Conservation (phyloP, 495 filamentous ascomycete species). For the Chaetomium cochliodes region DNA sequence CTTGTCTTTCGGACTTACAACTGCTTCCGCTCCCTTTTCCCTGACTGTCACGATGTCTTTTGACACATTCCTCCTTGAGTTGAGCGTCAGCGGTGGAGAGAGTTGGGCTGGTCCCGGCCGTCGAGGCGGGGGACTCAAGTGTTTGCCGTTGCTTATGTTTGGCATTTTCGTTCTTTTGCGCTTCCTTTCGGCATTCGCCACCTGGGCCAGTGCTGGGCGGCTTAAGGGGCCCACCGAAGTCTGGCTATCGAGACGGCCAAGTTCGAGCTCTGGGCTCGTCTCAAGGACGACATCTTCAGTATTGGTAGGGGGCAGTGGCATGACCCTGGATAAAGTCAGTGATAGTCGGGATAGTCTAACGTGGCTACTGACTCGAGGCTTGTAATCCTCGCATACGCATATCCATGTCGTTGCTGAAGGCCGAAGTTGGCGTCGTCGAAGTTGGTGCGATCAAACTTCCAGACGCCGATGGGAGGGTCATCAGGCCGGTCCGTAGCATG, state of each 20-base stretch:
- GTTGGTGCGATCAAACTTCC: conserved; percentile 23
- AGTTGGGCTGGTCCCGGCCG: neutral
- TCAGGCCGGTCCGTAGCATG: conserved; percentile 20
- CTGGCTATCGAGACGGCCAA: neutral
- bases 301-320: neutral
- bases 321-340: conserved; percentile 1
- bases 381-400: conserved; percentile 16
- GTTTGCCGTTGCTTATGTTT: neutral
- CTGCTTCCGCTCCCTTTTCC: neutral
- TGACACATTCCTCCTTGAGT: conserved; percentile 1
- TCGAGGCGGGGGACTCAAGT: neutral
- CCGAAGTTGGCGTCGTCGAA: conserved; percentile 27
- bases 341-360: no score
- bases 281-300: neutral
- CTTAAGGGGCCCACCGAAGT: neutral
- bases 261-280: neutral
- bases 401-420: conserved; percentile 21
- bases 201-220: neutral
- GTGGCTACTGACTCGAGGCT: conserved; percentile 14
- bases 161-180: neutral
- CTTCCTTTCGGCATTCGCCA: neutral
- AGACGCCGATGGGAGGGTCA: conserved; percentile 22
- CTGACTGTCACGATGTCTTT: neutral
- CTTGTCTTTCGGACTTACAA: neutral
- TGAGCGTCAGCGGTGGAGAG: conserved; percentile 2